Base-by-base conservation (phyloP, 108 stramenopile species). In the Cyclotella sp. region DNA sequence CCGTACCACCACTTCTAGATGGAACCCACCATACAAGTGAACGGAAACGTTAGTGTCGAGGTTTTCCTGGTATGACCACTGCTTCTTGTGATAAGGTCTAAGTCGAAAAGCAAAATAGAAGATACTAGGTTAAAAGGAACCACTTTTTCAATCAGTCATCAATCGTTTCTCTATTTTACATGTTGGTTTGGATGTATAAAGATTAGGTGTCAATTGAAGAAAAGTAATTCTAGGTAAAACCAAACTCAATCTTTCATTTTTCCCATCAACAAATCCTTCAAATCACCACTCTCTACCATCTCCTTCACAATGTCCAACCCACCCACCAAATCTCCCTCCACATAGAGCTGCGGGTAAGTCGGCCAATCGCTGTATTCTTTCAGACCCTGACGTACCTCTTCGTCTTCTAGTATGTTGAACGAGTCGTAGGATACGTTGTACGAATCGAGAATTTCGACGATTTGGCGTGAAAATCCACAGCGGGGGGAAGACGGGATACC, bases 221-320 rank as follows among this genome's bases (percentile, higher is more conserved):
- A n/a, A n/a, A n/a, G n/a, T n/a, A n/a, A n/a, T n/a, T n/a, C n/a
- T n/a, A n/a, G n/a, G n/a, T n/a, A n/a, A n/a, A n/a, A n/a, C 34
- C 34, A 34, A 34, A 2, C 34, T 73, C 63, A 73, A 73, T 73
- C 61, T 11, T 67, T 64, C 45, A 30, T 27, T 45, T 51, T 59
- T 16, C 72, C 85, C 59, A 64, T 83, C 82, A 91, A 60, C 73
- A 87, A 64, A 41, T 87, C 92, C 49, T 77, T 63, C 63, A 96
- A 76, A 69, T 94, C 95, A 11, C 90, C 94, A 52, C 79, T 67
- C 46, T 96, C 95, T 47, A 73, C 70, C 86, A 99, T 85, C 83
- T 99, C 98, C 68, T 90, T 88, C 55, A 97, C 84, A 76, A 99
- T 96, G 80, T 99, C 99, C 49, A 99, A 81, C 11, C 99, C 99